phyloP scores from a whole-genome alignment of 495 filamentous ascomycete genomes.

The Stereocaulon alpinum region DNA sequence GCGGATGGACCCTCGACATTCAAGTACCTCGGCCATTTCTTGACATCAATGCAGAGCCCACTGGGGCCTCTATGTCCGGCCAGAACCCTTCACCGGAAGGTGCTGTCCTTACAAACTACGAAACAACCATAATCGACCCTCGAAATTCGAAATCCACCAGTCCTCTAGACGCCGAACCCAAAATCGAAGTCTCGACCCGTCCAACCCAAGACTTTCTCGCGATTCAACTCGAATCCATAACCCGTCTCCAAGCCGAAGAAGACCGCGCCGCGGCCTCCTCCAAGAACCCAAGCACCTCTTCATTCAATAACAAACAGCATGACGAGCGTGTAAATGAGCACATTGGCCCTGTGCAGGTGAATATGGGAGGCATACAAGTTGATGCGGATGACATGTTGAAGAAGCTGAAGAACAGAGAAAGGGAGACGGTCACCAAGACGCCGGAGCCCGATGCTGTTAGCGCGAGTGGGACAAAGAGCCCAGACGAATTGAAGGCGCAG shows the following conservation, averaged over 20 bases:
- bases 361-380: constrained; percentile 93
- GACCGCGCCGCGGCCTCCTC: constrained; percentile 17
- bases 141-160: constrained; percentile 24
- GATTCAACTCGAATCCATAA: constrained; percentile 61
- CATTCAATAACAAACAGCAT: constrained; percentile 10
- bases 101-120: constrained; percentile 61
- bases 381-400: constrained; percentile 93
- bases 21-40: constrained; percentile 35
- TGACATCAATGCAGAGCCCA: neutral
- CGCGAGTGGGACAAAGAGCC: constrained; percentile 19
- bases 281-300: constrained; percentile 30
- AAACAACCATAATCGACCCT: constrained; percentile 66
- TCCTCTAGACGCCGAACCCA: constrained; percentile 33
- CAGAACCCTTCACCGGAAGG: constrained; percentile 22
- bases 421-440: constrained; percentile 4
- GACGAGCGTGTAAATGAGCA: constrained; percentile 65
- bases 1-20: constrained; percentile 76
- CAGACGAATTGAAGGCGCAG: constrained; percentile 48
- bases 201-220: constrained; percentile 73
- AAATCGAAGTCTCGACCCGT: constrained; percentile 59
- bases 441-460: constrained; percentile 3
- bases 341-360: constrained; percentile 92
- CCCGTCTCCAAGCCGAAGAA: constrained; percentile 53
- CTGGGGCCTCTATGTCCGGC: neutral
- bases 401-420: constrained; percentile 48